Base-by-base conservation (phyloP, 2,329 filamentous ascomycete species). In the Diplodia scrobiculata region DNA sequence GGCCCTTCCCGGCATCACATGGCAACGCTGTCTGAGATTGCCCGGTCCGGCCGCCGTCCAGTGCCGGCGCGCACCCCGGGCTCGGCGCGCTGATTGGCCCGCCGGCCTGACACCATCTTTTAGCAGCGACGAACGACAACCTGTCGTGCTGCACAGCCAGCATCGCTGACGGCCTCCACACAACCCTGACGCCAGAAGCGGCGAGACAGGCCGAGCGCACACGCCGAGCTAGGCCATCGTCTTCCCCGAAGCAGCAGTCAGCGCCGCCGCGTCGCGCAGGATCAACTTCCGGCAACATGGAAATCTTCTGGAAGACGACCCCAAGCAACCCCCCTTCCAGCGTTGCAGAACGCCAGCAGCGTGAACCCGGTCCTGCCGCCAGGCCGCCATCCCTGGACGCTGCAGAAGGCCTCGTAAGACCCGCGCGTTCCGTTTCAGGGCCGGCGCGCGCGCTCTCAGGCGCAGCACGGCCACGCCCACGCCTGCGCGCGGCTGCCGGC, bases 251-350 rank as follows among this genome's bases (percentile, higher is more conserved):
- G 48, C 34, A 55, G 64, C 41, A 66, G 64, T 66, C 45, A 55
- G 36, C 50, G 34, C 63, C 63, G 63, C 47, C 10, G 13, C 29
- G 60, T 47, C 32, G 60, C 27, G 48, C 47, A 60, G 55, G 48
- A 64, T 64, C 62, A 64, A 19, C 62, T 41, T 34, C 63, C 63
- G 29, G 32, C 52, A 19, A 66, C 54, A 53, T 66, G 64, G 55
- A 66, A 66, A 51, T 21, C 55, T 66, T 66, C 65, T 66, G 65
- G 65, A 66, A 66, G 58, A 19, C 38, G 45, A 51, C 64, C 63
- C 36, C 36, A 45, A 21, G 52, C 29, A 32, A 41, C 41, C 45
- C 51, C 34, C 64, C 29, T 34, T 63, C 25, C 4, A 51, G 53
- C 36, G 47, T 63, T 63, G 45, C 47, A 51, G 50, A 52, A 25